Percentiles rank a stretch among this genome's conserved stretches.
These are phyloP conservation scores for Polygonum maritimum DNA, from an alignment of 148 eudicot species.

Conservation along the genomic window DNA sequence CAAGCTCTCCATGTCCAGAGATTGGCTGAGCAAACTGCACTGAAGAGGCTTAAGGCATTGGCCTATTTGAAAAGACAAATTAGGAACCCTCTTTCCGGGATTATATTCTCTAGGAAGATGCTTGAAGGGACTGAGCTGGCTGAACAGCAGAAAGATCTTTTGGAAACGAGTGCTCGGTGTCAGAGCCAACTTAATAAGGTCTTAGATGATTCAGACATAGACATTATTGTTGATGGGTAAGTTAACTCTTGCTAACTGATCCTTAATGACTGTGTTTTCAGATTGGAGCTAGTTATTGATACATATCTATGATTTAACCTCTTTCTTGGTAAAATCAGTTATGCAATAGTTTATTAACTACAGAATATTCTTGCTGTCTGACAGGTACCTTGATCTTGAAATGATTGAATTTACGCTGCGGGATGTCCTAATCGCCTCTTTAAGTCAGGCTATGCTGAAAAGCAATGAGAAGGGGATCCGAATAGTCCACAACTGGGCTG, in stretches of 20 bases:
- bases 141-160: constrained; percentile 49
- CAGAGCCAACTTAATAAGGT: constrained; percentile 78
- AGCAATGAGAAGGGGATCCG: constrained; percentile 66
- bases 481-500: constrained; percentile 36
- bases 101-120: constrained; percentile 56
- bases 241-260: too few relatives aligned
- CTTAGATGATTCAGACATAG: constrained; percentile 84
- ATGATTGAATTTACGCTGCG: constrained; percentile 75
- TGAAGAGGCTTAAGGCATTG: constrained; percentile 55
- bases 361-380: neutral
- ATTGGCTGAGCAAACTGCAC: constrained; percentile 67
- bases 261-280: too few relatives aligned
- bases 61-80: constrained; percentile 73
- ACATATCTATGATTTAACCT: too few relatives aligned
- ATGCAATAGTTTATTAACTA: neutral
- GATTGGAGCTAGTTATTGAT: neutral
- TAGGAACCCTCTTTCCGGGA: constrained; percentile 73
- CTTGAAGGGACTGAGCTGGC: constrained; percentile 57
- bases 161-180: constrained; percentile 63
- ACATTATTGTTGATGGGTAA: constrained; percentile 83
- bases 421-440: constrained; percentile 57
- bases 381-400: constrained; percentile 78
- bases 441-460: constrained; percentile 74
- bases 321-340: neutral
- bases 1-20: constrained; percentile 83